A percentile compares a stretch with the other conserved stretches of the same genome.
Conservation (phyloP, 2,329 filamentous ascomycete species). For the Aureobasidium musti region DNA sequence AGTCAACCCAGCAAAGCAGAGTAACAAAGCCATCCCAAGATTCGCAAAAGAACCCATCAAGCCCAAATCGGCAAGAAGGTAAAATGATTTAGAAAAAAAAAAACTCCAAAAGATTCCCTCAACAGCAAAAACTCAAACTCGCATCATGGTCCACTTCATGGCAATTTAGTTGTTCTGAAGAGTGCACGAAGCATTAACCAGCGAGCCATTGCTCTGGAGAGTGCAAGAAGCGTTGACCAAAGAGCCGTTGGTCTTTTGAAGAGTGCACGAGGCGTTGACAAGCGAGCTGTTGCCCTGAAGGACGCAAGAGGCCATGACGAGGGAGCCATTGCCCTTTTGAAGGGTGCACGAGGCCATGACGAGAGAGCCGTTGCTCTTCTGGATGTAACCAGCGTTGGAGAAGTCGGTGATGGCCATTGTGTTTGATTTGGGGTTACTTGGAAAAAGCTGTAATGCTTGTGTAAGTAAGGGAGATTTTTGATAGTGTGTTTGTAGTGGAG, state of each 20-base stretch:
- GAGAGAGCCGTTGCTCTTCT: not conserved
- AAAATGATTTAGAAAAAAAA: too few species aligned
- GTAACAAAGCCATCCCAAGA: too few species aligned
- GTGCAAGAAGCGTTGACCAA: not conserved
- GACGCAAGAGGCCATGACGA: not conserved
- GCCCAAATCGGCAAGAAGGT: too few species aligned
- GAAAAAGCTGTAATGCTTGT: not conserved
- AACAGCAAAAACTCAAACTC: too few species aligned
- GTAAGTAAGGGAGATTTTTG: not conserved
- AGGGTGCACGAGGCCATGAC: not conserved
- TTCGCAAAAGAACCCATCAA: too few species aligned
- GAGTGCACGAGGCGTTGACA: not conserved
- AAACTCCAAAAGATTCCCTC: too few species aligned
- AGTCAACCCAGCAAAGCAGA: too few species aligned
- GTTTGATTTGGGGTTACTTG: not conserved
- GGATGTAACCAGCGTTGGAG: not conserved
- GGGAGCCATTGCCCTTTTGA: not conserved
- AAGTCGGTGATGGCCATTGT: slow-evolving; percentile 4
- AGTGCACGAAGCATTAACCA: too few species aligned
- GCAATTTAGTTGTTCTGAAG: not conserved
- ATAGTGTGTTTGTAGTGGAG: not conserved
- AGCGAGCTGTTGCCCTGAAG: not conserved
- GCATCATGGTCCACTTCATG: too few species aligned
- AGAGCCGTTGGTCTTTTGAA: not conserved
- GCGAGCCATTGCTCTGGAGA: not conserved